Percentiles rank a stretch among this genome's conserved stretches.
Evolutionary conservation across 2,329 filamentous ascomycete species (phyloP).

Genomic region (Venturia carpophila): DNA sequence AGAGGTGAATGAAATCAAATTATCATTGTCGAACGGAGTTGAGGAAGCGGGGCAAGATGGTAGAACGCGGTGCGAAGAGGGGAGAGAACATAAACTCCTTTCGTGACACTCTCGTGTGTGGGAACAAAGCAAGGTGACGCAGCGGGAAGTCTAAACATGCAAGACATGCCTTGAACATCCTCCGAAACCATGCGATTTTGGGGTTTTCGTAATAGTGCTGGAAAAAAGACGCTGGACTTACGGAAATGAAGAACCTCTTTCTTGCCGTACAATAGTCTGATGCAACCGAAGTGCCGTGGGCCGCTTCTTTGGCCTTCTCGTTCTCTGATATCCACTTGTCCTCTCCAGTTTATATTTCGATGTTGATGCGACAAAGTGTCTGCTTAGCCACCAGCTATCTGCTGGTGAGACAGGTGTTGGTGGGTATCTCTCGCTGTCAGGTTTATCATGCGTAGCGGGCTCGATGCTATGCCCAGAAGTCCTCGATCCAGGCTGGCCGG

Average conservation of each 20-base stretch:
- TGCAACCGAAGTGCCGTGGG: not conserved
- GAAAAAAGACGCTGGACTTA: not conserved
- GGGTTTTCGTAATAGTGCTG: not conserved
- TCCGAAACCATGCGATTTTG: not conserved
- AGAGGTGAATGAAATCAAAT: not conserved
- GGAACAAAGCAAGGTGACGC: slow-evolving; percentile 5
- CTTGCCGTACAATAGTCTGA: not conserved
- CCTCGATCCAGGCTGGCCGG: not conserved
- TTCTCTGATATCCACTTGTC: not conserved
- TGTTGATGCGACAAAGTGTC: not conserved
- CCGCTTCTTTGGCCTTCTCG: not conserved
- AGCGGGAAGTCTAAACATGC: not conserved
- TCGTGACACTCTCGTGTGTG: not conserved
- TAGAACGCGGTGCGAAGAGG: not conserved
- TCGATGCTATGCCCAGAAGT: not conserved
- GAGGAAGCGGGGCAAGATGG: not conserved
- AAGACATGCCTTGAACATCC: not conserved
- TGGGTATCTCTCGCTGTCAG: not conserved
- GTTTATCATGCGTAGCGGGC: not conserved
- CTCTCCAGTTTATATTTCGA: not conserved
- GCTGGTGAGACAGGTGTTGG: not conserved
- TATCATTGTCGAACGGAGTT: not conserved
- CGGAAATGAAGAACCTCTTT: not conserved
- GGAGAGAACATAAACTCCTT: not conserved
- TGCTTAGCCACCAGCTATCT: not conserved